Evolutionary conservation across 2,329 filamentous ascomycete species (phyloP), one percentile per base, ranked within the genome.

Genomic region (Clonostachys rosea): DNA sequence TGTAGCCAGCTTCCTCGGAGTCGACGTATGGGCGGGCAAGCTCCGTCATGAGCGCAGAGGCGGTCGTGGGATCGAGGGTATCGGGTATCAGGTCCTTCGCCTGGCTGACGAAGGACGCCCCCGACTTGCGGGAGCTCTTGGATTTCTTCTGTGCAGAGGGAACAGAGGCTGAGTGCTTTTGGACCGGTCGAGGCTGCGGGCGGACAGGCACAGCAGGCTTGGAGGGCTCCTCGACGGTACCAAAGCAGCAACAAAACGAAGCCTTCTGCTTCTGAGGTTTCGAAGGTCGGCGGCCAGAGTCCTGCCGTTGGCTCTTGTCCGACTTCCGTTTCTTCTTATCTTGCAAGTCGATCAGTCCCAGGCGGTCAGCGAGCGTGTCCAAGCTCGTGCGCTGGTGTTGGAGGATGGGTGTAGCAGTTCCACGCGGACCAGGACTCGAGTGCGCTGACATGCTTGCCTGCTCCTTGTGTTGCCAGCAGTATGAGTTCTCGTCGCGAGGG

Each of bases 381-480:
- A 97, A 78, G 58, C 91, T 96, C 34, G 50, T 49, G 6, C 50
- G 45, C 8, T 88, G 76, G 48, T 80, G 74, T 55, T 84, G 78
- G 46, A 85, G 65, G 5, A 84, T 79, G 7, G 81, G 75, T 5
- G 77, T 70, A 16, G 70, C 61, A 40, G 62, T 64, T 49, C 59
- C 58, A 40, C 64, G 63, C 5, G 70, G 71, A 2, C 72, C 71
- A 3, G 73, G 70, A 50, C 68, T 75, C 16, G 73, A 74, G 41
- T 63, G 64, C 3, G 73, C 63, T 9, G 75, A 73, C 48, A 64
- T 58, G 54, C 63, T 60, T 47, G 89, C 89, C 66, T 99, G 94
- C 48, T 94, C 89, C 62, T 89, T 91, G 71, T 99, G 94, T 64
- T 96, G 91, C 87, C 89, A 96, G 73, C 92, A 97, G 69, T 91